Percentiles rank a stretch among this genome's conserved stretches.
Conservation (phyloP, 2,329 filamentous ascomycete species). For the Hymenoscyphus fructigenus region DNA sequence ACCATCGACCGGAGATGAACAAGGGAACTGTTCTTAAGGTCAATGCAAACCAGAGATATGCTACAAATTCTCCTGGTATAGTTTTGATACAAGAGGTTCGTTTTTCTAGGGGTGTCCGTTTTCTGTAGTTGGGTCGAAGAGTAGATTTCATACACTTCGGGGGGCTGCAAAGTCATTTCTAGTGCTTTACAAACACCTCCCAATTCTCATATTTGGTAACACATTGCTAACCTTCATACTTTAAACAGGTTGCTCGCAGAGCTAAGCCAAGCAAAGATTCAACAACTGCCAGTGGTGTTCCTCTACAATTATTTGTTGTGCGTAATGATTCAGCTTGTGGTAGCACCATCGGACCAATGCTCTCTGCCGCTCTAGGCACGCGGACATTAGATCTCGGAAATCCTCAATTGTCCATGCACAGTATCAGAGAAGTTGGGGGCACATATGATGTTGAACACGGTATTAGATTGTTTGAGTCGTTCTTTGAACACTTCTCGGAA, state of each 20-base stretch:
- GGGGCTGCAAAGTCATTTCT: background rate
- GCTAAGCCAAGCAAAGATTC: constrained; percentile 50
- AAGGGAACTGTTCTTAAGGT: constrained; percentile 95
- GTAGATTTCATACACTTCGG: background rate
- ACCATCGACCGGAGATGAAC: constrained; percentile 94
- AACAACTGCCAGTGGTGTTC: constrained; percentile 64
- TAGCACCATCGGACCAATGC: constrained; percentile 96
- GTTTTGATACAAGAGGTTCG: constrained; percentile 76
- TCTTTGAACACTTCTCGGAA: constrained; percentile 81
- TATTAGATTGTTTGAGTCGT: constrained; percentile 81
- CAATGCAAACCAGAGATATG: constrained; percentile 96
- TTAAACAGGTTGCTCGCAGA: constrained; percentile 55
- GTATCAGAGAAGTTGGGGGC: constrained; percentile 89
- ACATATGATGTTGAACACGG: constrained; percentile 84
- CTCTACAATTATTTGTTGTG: constrained; percentile 93
- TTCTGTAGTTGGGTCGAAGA: background rate
- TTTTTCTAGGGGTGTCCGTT: background rate
- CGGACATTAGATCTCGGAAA: constrained; percentile 92
- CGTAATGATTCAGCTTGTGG: constrained; percentile 94
- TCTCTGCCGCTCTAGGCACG: constrained; percentile 81
- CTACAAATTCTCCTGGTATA: constrained; percentile 93
- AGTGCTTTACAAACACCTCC: background rate
- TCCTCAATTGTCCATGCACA: constrained; percentile 94
- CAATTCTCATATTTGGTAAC: background rate
- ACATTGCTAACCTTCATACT: background rate